These are phyloP conservation scores for Cadophora sp. DNA, from an alignment of 2,329 filamentous ascomycete genomes.

Conservation along the genomic window DNA sequence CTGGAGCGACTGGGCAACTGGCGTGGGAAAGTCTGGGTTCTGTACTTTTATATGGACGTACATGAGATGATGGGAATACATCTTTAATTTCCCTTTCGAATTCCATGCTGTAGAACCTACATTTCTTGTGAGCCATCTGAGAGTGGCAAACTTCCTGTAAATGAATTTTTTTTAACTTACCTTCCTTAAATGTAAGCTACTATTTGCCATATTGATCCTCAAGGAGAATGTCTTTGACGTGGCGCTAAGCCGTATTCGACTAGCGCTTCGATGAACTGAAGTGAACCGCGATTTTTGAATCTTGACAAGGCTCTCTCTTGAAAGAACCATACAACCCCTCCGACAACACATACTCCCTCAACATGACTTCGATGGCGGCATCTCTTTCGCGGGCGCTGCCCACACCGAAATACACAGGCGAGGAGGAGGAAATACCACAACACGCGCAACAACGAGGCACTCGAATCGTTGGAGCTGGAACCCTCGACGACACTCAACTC, in stretches of 20 bases:
- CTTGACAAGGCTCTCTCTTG: slow-evolving; percentile 18
- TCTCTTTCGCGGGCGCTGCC: slow-evolving; percentile 83
- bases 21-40: slow-evolving; percentile 16
- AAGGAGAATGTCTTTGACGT: no score
- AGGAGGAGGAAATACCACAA: slow-evolving; percentile 80
- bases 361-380: slow-evolving; percentile 71
- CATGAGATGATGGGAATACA: slow-evolving; percentile 6
- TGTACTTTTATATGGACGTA: slow-evolving; percentile 15
- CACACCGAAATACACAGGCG: slow-evolving; percentile 88
- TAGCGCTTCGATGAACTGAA: background rate
- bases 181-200: no score
- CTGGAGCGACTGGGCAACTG: slow-evolving; percentile 20
- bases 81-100: background rate
- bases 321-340: slow-evolving; percentile 26
- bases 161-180: no score
- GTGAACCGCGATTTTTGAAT: slow-evolving; percentile 31
- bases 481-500: slow-evolving; percentile 85
- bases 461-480: slow-evolving; percentile 78
- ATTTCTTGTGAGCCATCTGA: background rate
- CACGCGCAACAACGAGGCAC: slow-evolving; percentile 80
- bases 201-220: no score
- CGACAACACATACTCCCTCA: slow-evolving; percentile 30
- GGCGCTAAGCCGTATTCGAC: background rate
- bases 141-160: background rate
- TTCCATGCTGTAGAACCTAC: background rate